Evolutionary conservation across 495 filamentous ascomycete genomes (phyloP), one percentile per base, ranked within the genome.

Genomic region (Penicillium steckii): DNA sequence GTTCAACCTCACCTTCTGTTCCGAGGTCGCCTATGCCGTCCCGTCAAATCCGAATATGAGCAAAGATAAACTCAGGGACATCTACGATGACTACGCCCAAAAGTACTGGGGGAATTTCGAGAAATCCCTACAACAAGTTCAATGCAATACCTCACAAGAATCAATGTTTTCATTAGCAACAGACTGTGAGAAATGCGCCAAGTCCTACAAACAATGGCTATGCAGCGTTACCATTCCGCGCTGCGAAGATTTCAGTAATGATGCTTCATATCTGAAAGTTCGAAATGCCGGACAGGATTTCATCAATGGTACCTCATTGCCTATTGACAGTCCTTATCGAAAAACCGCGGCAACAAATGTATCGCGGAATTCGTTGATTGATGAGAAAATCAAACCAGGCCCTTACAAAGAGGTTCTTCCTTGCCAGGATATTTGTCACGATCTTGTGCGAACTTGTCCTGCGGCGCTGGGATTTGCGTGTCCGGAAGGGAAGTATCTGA

Each of bases 361-460:
- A 12, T 87, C 85, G 15, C 78, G 92, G 4, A 95, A 88, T 55
- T 56, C 77, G 3, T 57, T 77, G 27, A 95, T 97, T 56, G 91
- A 97, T 61, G 44, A 66, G 2, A 35, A 67, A 0, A 81, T 97
- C 56, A 59, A 77, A 44, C 94, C 94, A 0, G 94, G 95, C 0
- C 93, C 94, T 0, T 97, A 97, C 68, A 95, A 91, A 64, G 94
- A 99, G 71, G 61, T 97, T 23, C 74, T 96, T 27, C 94, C 94
- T 0, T 96, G 91, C 62, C 75, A 85, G 45, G 83, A 91, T 55
- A 69, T 95, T 33, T 99, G 94, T 70, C 90, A 91, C 64, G 78
- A 82, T 17, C 73, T 97, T 2, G 88, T 95, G 17, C 83, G 84
- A 68, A 88, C 78, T 61, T 99, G 94, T 75, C 91, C 95, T 3